These are phyloP conservation scores for Hymenoscyphus salicellus DNA, from an alignment of 2,329 filamentous ascomycete species.

Conservation along the genomic window DNA sequence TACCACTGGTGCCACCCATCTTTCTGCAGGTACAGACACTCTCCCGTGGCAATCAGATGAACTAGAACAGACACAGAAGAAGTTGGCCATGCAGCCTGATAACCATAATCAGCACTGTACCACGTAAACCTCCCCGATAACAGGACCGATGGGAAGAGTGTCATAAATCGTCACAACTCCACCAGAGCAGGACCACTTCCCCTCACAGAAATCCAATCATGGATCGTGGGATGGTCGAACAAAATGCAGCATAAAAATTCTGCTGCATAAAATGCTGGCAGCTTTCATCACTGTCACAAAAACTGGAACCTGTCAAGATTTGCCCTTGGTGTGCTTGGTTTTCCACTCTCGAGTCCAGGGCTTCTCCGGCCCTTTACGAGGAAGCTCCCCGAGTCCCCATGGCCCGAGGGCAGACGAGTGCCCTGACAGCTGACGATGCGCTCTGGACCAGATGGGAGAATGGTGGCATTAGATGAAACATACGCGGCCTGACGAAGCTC, in stretches of 20 bases:
- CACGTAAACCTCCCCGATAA: background rate
- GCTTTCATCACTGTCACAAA: constrained; percentile 1
- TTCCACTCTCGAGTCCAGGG: background rate
- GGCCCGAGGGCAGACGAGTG: background rate
- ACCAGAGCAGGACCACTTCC: background rate
- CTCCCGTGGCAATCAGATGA: constrained; percentile 1
- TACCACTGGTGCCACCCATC: background rate
- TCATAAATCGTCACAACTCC: constrained; percentile 2
- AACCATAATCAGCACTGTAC: background rate
- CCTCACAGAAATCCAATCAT: constrained; percentile 1
- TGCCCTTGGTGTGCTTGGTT: background rate
- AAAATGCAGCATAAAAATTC: constrained; percentile 19
- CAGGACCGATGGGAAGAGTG: background rate
- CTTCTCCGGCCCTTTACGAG: background rate
- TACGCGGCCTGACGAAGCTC: constrained; percentile 3
- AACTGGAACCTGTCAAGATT: background rate
- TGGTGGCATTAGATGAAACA: constrained; percentile 2
- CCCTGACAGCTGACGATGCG: background rate
- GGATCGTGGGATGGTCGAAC: background rate
- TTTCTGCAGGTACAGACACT: background rate
- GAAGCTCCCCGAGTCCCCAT: background rate
- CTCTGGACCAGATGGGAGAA: background rate
- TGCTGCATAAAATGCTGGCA: constrained; percentile 15
- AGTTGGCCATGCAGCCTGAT: background rate
- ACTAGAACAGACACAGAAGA: background rate